Evolutionary conservation across 1,139 yeast species (phyloP).

Genomic region (Yamadazyma kanchanaburiensis): DNA sequence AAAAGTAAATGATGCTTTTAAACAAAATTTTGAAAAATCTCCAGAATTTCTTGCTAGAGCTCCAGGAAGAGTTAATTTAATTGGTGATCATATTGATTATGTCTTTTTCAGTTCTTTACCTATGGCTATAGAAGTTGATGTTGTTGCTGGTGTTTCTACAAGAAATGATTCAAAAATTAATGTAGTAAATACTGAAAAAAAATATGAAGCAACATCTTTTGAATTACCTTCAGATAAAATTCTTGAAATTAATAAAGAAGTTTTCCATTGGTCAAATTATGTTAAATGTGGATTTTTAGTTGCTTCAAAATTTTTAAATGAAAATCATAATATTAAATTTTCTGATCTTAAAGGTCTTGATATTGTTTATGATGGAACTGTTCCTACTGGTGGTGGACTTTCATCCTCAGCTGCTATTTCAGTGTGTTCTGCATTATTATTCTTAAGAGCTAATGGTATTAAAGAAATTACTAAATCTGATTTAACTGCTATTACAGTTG

Average conservation of each 20-base stretch:
- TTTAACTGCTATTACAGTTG: slow-evolving; percentile 60
- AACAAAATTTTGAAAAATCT: slow-evolving; percentile 16
- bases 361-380: slow-evolving; percentile 59
- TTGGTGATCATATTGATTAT: slow-evolving; percentile 77
- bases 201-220: slow-evolving; percentile 32
- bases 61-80: slow-evolving; percentile 73
- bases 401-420: slow-evolving; percentile 74
- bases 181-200: slow-evolving; percentile 37
- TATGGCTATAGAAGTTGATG: slow-evolving; percentile 71
- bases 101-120: slow-evolving; percentile 67
- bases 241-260: slow-evolving; percentile 45
- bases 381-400: slow-evolving; percentile 73
- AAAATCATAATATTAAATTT: slow-evolving; percentile 21
- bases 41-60: slow-evolving; percentile 55
- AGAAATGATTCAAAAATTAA: slow-evolving; percentile 25
- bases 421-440: slow-evolving; percentile 61
- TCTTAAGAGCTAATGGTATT: slow-evolving; percentile 53
- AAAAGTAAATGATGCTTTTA: slow-evolving; percentile 18
- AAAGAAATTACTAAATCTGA: slow-evolving; percentile 44
- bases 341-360: slow-evolving; percentile 44
- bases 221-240: slow-evolving; percentile 38
- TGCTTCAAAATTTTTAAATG: slow-evolving; percentile 50
- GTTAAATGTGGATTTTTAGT: slow-evolving; percentile 66
- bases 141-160: slow-evolving; percentile 51
- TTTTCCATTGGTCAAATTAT: slow-evolving; percentile 61